Evolutionary conservation across 2,329 filamentous ascomycete species (phyloP).

Genomic region (Penicillium sp.): DNA sequence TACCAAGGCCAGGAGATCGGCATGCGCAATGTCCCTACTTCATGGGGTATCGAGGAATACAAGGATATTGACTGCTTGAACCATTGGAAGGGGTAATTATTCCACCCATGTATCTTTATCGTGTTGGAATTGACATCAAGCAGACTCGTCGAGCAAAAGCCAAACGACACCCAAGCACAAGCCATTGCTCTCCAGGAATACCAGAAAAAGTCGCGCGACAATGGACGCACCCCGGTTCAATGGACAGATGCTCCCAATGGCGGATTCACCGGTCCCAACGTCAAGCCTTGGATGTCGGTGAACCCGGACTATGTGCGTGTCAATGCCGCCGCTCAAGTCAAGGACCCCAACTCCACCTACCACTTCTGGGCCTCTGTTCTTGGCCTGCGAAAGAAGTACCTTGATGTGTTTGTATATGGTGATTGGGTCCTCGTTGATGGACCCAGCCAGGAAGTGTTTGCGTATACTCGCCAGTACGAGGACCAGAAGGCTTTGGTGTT

Average conservation of each 20-base stretch:
- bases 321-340: slow-evolving; percentile 52
- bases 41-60: slow-evolving; percentile 60
- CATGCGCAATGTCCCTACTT: slow-evolving; percentile 57
- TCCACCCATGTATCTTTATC: background rate
- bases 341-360: slow-evolving; percentile 48
- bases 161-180: slow-evolving; percentile 26
- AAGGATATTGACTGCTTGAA: slow-evolving; percentile 60
- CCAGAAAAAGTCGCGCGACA: slow-evolving; percentile 52
- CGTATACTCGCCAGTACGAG: slow-evolving; percentile 46
- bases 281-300: slow-evolving; percentile 63
- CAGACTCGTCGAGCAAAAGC: slow-evolving; percentile 30
- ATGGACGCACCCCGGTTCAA: slow-evolving; percentile 66
- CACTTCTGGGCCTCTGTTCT: slow-evolving; percentile 58
- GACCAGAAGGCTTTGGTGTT: slow-evolving; percentile 32
- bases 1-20: slow-evolving; percentile 66
- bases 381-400: slow-evolving; percentile 54
- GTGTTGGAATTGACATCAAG: background rate
- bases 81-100: slow-evolving; percentile 47
- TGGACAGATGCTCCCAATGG: slow-evolving; percentile 58
- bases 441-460: slow-evolving; percentile 51
- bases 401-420: slow-evolving; percentile 63
- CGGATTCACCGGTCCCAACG: slow-evolving; percentile 55
- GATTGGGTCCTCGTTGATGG: slow-evolving; percentile 53
- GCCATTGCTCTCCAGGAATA: slow-evolving; percentile 31
- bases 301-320: slow-evolving; percentile 57